A percentile compares a stretch with the other conserved stretches of the same genome.
Conservation (phyloP, 768 basidiomycete genomes). For the Suillus subaureus region DNA sequence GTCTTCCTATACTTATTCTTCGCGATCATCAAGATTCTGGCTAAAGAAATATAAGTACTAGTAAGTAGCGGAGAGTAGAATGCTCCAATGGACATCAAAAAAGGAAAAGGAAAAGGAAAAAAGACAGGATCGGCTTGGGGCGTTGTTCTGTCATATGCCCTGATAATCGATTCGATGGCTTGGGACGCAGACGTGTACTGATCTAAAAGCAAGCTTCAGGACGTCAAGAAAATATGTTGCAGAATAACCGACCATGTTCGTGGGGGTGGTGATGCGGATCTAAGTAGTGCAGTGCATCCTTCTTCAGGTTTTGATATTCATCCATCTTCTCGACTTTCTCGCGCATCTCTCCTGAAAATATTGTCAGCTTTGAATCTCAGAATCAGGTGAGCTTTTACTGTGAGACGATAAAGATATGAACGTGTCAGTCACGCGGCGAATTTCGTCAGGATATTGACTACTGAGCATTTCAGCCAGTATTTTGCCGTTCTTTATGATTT, state of each 20-base stretch:
- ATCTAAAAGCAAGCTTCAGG: background rate
- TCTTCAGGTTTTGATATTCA: background rate
- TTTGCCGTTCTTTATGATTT: background rate
- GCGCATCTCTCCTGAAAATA: background rate
- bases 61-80: too few species aligned
- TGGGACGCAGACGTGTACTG: background rate
- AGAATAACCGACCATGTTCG: background rate
- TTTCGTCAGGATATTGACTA: background rate
- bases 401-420: background rate
- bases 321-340: background rate
- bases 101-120: too few species aligned
- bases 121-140: background rate
- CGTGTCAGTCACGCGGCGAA: background rate
- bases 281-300: background rate
- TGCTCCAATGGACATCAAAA: too few species aligned
- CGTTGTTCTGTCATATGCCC: background rate
- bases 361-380: background rate
- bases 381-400: background rate
- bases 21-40: too few species aligned
- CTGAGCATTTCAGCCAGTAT: background rate
- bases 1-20: too few species aligned
- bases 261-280: background rate
- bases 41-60: too few species aligned
- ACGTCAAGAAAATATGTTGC: background rate
- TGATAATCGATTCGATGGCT: background rate